Evolutionary conservation across 202 grass and related monocot genomes (phyloP), one percentile per base, ranked within the genome.

Genomic region (Panicum virgatum): DNA sequence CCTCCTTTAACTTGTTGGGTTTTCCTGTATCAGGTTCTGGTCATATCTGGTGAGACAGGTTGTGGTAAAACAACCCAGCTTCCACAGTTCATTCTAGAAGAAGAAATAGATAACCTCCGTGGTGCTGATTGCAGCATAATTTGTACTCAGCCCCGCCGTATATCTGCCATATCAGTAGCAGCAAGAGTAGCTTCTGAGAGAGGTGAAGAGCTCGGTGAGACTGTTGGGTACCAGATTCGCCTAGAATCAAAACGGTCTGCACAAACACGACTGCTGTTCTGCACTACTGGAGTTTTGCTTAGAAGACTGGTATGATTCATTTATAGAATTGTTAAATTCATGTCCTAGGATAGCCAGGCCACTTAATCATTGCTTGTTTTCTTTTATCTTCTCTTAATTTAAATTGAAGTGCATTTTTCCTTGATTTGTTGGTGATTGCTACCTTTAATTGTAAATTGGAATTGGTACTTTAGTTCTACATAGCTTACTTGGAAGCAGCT

Each of bases 31-130:
- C 85, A 98, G 95, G 90, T 98, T 83, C 79, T 98, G 76, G 95
- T 98, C 54, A 92, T 98, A 85, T 98, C 95, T 83, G 95, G 95
- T 20, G 92, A 98, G 82, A 98, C 95, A 54, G 95, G 95, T 38
- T 98, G 92, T 62, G 95, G 95, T 51, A 98, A 98, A 88, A 98
- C 95, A 75, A 98, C 95, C 15, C 95, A 98, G 64, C 81, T 98
- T 76, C 95, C 95, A 16, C 95, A 98, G 63, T 98, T 98, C 83
- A 94, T 98, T 70, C 79, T 98, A 43, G 95, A 98, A 87, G 84
- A 98, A 43, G 90, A 98, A 80, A 98, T 98, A 86, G 79, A 88
- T 82, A 77, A 83, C 50, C 82, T 94, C 43, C 80, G 72, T 65
- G 95, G 92, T 83, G 88, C 95, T 72, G 81, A 91, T 71, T 98